Percentiles rank a stretch among this genome's conserved stretches.
Evolutionary conservation across 768 basidiomycete species (phyloP).

Genomic region (Multifurca ochricompacta): DNA sequence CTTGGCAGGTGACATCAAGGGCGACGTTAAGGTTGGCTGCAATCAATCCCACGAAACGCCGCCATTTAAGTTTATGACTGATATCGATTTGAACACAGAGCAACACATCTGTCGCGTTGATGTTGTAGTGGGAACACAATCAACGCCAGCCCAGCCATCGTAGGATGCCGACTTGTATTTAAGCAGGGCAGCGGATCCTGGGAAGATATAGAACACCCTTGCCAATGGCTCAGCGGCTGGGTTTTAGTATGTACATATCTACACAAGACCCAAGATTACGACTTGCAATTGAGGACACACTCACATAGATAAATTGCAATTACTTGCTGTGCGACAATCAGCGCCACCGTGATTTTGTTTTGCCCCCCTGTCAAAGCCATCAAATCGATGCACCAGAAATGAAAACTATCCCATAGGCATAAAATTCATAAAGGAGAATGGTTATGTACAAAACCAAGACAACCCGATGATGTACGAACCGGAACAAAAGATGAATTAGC

Average conservation of each 20-base stretch:
- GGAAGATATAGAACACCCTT: not conserved
- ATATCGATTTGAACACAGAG: too few species aligned
- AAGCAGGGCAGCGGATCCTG: not conserved
- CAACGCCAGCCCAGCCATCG: not conserved
- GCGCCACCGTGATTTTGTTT: not conserved
- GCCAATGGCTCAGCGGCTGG: not conserved
- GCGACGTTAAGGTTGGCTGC: too few species aligned
- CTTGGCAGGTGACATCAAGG: too few species aligned
- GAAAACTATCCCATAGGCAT: not conserved
- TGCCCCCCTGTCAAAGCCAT: constrained; percentile 3
- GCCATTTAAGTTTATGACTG: too few species aligned
- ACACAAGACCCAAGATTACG: not conserved
- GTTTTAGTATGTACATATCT: not conserved
- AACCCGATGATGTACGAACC: constrained; percentile 2
- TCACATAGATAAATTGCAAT: too few species aligned
- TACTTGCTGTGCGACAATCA: too few species aligned
- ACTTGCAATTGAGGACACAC: too few species aligned
- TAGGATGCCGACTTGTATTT: not conserved
- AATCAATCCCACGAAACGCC: too few species aligned
- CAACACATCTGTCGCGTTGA: not conserved
- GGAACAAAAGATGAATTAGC: not conserved
- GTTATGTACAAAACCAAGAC: constrained; percentile 6
- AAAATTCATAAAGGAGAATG: not conserved
- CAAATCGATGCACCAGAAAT: not conserved
- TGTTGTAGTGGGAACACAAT: not conserved